These are phyloP conservation scores for Coemansia sp. DNA, from an alignment of 192 early-diverging fungal species.

Conservation along the genomic window DNA sequence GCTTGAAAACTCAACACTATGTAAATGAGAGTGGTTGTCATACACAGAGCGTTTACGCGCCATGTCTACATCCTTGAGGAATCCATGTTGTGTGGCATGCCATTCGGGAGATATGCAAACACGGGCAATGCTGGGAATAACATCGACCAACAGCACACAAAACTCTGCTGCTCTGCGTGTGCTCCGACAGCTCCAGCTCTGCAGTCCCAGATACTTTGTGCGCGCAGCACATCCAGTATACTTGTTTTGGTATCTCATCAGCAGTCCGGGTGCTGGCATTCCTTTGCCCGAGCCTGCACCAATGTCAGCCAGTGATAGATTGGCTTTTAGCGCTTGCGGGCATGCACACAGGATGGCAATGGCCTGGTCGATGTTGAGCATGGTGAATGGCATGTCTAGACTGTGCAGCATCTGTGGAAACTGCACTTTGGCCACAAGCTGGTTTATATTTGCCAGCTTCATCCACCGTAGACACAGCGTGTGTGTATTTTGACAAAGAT, in stretches of 20 bases:
- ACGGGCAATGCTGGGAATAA: not conserved
- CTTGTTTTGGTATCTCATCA: not conserved
- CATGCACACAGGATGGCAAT: not conserved
- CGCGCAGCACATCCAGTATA: not conserved
- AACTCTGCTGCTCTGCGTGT: not conserved
- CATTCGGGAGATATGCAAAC: not conserved
- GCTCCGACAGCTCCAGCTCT: not conserved
- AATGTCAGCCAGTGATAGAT: not conserved
- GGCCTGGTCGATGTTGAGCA: conserved; percentile 1
- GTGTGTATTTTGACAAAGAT: not conserved
- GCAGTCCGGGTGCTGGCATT: not conserved
- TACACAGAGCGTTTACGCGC: no score
- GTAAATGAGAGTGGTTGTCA: no score
- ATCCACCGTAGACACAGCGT: not conserved
- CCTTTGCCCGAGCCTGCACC: not conserved
- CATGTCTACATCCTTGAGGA: no score
- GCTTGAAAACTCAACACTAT: no score
- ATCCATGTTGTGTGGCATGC: no score
- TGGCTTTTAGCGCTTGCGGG: not conserved
- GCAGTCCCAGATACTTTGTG: not conserved
- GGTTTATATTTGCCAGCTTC: not conserved
- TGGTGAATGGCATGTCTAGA: not conserved
- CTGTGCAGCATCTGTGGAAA: not conserved
- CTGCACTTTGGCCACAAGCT: not conserved
- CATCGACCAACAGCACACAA: not conserved